Evolutionary conservation across 148 eudicot genomes (phyloP), one percentile per base, ranked within the genome.

Genomic region (Polygonum aviculare): DNA sequence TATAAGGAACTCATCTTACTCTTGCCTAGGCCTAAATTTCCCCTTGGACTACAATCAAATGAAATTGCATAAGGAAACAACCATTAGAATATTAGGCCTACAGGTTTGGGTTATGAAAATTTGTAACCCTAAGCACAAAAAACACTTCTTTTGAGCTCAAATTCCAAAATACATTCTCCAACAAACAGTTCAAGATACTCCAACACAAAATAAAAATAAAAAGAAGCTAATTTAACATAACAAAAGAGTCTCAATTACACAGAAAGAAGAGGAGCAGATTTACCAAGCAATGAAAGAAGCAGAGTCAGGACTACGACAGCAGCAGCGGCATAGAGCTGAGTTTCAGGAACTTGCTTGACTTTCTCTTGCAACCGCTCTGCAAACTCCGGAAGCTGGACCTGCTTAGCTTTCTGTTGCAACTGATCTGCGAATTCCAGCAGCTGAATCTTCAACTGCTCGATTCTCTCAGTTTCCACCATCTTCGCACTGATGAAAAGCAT

Each of bases 251-350:
- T 63, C 69, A 63, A 63, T 33, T 63, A 7, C 16, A 63, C 6
- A 15, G 18, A 63, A 63, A 26, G 63, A 26, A 67, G 22, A 35
- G 11, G 44, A 67, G 72, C 16, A 67, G 72, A 36, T 36, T 41
- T 72, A 72, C 75, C 75, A 15, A 72, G 75, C 54, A 72, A 72
- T 2, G 75, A 26, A 72, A 72, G 35, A 41, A 72, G 52, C 9
- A 72, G 8, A 72, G 52, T 72, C 52, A 72, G 54, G 18, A 72
- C 3, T 26, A 72, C 51, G 54, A 72, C 19, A 19, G 75, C 54
- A 41, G 74, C 74, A 72, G 74, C 75, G 12, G 75, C 54, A 72
- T 72, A 72, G 7, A 72, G 35, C 75, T 72, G 75, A 72, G 75
- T 72, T 72, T 72, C 75, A 48, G 75, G 75, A 41, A 72, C 54